Conservation (phyloP, 768 basidiomycete genomes). For the Russula dissimulans region DNA sequence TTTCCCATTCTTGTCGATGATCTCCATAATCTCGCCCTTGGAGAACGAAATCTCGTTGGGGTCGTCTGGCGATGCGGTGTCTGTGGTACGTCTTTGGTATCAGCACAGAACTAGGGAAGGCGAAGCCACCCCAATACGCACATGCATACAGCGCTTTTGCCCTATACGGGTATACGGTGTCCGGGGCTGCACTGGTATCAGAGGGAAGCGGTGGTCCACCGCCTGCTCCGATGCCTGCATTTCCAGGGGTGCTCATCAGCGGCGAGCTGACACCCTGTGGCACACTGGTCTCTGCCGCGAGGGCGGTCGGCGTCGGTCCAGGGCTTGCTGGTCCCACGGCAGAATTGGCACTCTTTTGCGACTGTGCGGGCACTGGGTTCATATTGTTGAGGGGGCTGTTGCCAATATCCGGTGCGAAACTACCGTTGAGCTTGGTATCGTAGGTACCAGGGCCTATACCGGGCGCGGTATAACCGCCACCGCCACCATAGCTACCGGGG, state of each 20-base stretch:
- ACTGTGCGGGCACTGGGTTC: not conserved
- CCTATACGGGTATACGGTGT: conserved; percentile 49
- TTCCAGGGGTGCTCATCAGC: conserved; percentile 49
- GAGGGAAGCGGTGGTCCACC: conserved; percentile 25
- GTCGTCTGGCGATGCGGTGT: conserved; percentile 89
- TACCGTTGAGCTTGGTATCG: conserved; percentile 49
- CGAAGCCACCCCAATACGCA: conserved; percentile 25
- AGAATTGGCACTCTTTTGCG: conserved; percentile 11
- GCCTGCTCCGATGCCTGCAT: conserved; percentile 53
- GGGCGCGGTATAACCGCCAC: conserved; percentile 55
- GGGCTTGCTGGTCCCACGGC: conserved; percentile 6
- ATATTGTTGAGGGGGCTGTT: conserved; percentile 2
- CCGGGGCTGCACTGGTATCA: conserved; percentile 24
- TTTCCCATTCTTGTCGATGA: conserved; percentile 86
- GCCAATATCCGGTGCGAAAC: conserved; percentile 29
- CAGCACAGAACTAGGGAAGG: not conserved
- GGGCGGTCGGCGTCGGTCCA: conserved; percentile 28
- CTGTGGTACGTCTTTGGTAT: conserved; percentile 33
- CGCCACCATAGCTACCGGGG: conserved; percentile 52
- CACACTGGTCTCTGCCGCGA: conserved; percentile 37
- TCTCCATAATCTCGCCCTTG: conserved; percentile 89
- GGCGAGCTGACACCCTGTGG: conserved; percentile 46
- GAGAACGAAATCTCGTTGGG: conserved; percentile 91
- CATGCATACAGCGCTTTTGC: conserved; percentile 89
- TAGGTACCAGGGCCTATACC: conserved; percentile 65